These are phyloP conservation scores for Trichoderma koningiopsis DNA, from an alignment of 2,329 filamentous ascomycete species.

Conservation along the genomic window DNA sequence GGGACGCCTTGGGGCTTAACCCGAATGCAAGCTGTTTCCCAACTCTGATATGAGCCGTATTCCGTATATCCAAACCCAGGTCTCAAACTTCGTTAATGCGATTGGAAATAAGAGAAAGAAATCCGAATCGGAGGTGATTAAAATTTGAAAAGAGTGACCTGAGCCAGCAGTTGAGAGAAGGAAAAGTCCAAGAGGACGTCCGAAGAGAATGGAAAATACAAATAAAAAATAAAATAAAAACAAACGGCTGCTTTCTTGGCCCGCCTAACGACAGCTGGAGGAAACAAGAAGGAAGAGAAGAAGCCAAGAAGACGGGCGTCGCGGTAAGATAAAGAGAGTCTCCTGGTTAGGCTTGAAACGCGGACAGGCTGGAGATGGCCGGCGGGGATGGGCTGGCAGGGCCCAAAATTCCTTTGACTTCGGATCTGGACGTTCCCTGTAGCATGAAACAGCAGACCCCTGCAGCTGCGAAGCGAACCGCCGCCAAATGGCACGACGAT, in stretches of 20 bases:
- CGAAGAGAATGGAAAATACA: slow-evolving; percentile 22
- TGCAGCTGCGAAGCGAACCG: slow-evolving; percentile 14
- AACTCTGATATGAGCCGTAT: not conserved
- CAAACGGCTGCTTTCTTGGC: slow-evolving; percentile 23
- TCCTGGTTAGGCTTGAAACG: slow-evolving; percentile 18
- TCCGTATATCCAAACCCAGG: not conserved
- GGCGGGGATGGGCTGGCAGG: slow-evolving; percentile 6
- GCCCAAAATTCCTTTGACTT: slow-evolving; percentile 19
- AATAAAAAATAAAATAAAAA: slow-evolving; percentile 26
- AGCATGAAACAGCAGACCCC: slow-evolving; percentile 25
- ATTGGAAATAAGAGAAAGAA: slow-evolving; percentile 21
- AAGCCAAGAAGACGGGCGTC: slow-evolving; percentile 20
- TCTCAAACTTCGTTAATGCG: not conserved
- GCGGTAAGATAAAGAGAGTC: slow-evolving; percentile 22
- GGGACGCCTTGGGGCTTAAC: not conserved
- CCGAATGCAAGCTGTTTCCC: not conserved
- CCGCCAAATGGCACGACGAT: slow-evolving; percentile 8
- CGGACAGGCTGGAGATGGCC: slow-evolving; percentile 5
- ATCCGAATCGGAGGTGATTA: slow-evolving; percentile 21
- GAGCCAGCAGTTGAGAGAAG: slow-evolving; percentile 56
- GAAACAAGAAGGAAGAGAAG: slow-evolving; percentile 30
- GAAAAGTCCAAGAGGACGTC: slow-evolving; percentile 24
- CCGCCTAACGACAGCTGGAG: slow-evolving; percentile 31
- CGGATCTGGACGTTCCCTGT: slow-evolving; percentile 25
- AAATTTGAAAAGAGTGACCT: slow-evolving; percentile 48